Evolutionary conservation across 1,284 basidiomycete species (phyloP).

Genomic region (Neonothopanus nambi): DNA sequence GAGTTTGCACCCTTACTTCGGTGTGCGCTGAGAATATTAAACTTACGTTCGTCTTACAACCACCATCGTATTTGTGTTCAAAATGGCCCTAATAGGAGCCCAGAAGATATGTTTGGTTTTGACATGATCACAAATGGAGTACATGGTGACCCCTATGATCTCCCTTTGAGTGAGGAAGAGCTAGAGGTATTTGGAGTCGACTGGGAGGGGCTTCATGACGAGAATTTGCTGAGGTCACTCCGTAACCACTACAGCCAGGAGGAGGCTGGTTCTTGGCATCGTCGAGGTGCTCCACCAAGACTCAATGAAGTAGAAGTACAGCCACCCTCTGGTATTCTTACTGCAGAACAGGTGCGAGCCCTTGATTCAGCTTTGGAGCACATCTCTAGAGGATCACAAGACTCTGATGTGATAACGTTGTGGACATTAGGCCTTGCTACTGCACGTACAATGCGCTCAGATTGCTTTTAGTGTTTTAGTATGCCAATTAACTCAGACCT

Average conservation of each 20-base stretch:
- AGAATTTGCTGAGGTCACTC: no score
- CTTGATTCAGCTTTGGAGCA: not conserved
- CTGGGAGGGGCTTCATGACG: no score
- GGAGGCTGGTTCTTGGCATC: no score
- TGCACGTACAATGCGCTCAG: not conserved
- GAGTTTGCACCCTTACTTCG: no score
- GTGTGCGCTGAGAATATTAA: no score
- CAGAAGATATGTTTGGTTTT: slow-evolving; percentile 26
- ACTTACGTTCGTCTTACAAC: slow-evolving; percentile 20
- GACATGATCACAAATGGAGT: slow-evolving; percentile 25
- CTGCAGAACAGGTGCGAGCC: not conserved
- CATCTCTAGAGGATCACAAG: not conserved
- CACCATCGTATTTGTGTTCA: slow-evolving; percentile 23
- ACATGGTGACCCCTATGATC: slow-evolving; percentile 18
- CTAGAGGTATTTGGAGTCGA: no score
- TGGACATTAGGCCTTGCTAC: not conserved
- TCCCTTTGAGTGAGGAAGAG: no score
- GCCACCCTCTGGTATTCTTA: no score
- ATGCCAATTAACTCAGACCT: no score
- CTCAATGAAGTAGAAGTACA: no score
- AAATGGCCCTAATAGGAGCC: slow-evolving; percentile 18
- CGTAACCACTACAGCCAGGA: no score
- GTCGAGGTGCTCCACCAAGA: no score
- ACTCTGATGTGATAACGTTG: not conserved
- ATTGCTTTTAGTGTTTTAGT: not conserved